Evolutionary conservation across 768 basidiomycete genomes (phyloP).

Genomic region (Mycena belliarum): DNA sequence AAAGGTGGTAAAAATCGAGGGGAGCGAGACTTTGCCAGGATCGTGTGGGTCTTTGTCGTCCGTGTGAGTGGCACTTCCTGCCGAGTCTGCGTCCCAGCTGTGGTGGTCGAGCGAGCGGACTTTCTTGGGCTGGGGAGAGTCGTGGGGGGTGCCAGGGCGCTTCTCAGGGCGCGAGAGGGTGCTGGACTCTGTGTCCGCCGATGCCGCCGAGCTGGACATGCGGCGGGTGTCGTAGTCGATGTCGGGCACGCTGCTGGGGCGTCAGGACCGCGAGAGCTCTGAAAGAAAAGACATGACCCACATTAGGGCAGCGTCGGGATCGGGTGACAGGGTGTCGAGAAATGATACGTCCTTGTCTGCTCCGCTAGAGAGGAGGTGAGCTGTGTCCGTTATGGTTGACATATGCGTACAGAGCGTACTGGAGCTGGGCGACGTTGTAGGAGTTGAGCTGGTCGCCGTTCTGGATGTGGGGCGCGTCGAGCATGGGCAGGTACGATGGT

Average conservation of each 20-base stretch:
- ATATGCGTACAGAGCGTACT: constrained; percentile 51
- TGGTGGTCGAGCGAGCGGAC: constrained; percentile 37
- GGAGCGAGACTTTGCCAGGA: constrained; percentile 63
- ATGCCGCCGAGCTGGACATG: constrained; percentile 78
- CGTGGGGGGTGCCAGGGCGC: constrained; percentile 54
- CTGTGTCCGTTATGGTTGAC: constrained; percentile 1
- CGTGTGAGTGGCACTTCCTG: constrained; percentile 26
- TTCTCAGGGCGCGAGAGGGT: constrained; percentile 62
- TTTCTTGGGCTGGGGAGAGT: constrained; percentile 57
- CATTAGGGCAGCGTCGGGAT: constrained; percentile 43
- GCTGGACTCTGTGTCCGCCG: constrained; percentile 68
- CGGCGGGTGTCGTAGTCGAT: constrained; percentile 64
- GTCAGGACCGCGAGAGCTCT: too few species aligned
- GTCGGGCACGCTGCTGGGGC: constrained; percentile 48
- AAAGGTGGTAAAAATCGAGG: constrained; percentile 72
- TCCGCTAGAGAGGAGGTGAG: constrained; percentile 11
- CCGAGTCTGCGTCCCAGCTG: constrained; percentile 37
- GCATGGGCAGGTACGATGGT: constrained; percentile 44
- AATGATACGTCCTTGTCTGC: constrained; percentile 22
- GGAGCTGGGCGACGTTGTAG: constrained; percentile 66
- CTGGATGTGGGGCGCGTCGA: constrained; percentile 47
- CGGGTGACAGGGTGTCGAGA: constrained; percentile 25
- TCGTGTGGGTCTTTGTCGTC: constrained; percentile 44
- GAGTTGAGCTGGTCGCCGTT: constrained; percentile 49
- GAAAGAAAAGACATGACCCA: constrained; percentile 29